Conservation (phyloP, 2,329 filamentous ascomycete genomes). For the Alternaria rosae region DNA sequence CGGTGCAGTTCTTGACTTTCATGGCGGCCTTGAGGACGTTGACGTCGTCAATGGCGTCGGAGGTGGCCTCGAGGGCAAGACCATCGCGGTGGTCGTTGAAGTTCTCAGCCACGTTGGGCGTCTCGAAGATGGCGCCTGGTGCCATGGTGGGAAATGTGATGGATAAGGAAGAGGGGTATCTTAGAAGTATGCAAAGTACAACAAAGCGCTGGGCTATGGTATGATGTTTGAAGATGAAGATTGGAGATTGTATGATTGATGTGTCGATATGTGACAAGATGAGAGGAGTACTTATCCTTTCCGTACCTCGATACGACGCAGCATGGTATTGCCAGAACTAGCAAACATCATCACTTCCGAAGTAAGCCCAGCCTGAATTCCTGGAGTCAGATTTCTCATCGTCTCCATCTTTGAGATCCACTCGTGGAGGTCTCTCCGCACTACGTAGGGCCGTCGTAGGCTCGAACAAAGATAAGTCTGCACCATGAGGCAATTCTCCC, state of each 20-base stretch:
- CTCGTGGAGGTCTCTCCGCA: constrained; percentile 23
- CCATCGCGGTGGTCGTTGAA: constrained; percentile 62
- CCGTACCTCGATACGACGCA: constrained; percentile 9
- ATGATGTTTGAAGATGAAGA: constrained; percentile 2
- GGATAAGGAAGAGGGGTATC: constrained; percentile 24
- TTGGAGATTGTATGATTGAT: constrained; percentile 10
- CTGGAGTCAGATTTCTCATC: constrained; percentile 23
- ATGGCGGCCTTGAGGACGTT: constrained; percentile 66
- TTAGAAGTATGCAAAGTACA: constrained; percentile 9
- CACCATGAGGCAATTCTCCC: constrained; percentile 40
- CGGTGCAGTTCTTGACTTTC: constrained; percentile 57
- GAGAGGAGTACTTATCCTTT: constrained; percentile 34
- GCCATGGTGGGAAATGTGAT: constrained; percentile 49
- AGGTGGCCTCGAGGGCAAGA: constrained; percentile 64
- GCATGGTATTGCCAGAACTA: constrained; percentile 14
- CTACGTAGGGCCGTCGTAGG: constrained; percentile 13
- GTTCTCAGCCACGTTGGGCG: constrained; percentile 52
- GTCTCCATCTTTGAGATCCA: constrained; percentile 29
- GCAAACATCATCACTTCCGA: constrained; percentile 18
- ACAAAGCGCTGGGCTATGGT: not conserved
- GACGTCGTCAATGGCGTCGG: constrained; percentile 66
- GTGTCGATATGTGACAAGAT: constrained; percentile 9
- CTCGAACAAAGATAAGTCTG: constrained; percentile 11
- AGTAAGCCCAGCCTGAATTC: constrained; percentile 30
- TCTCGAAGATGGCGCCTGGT: constrained; percentile 54